Percentiles rank a stretch among this genome's conserved stretches.
Evolutionary conservation across 2,329 filamentous ascomycete species (phyloP).

Genomic region (Paraphaeosphaeria minitans): DNA sequence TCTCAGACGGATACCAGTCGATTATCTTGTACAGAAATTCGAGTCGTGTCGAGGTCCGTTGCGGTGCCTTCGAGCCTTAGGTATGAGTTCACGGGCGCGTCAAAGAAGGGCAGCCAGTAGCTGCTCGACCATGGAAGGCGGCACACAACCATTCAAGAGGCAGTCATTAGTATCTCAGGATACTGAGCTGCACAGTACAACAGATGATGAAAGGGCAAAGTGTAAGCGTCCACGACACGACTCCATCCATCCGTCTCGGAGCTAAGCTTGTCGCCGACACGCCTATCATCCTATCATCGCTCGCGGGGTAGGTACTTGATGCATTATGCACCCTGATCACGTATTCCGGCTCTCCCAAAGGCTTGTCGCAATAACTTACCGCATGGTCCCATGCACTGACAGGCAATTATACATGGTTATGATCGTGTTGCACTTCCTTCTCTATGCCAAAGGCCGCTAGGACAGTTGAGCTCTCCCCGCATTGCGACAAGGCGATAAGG

Average conservation of each 20-base stretch:
- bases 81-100: not conserved
- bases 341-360: not conserved
- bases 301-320: constrained; percentile 19
- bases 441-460: not conserved
- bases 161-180: not conserved
- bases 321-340: constrained; percentile 1
- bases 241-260: constrained; percentile 3
- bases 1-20: not conserved
- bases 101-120: constrained; percentile 1
- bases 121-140: not conserved
- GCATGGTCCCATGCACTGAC: too few species aligned
- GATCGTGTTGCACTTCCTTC: not conserved
- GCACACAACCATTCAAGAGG: not conserved
- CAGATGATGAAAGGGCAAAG: not conserved
- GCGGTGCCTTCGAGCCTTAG: not conserved
- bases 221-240: not conserved
- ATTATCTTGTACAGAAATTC: not conserved
- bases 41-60: not conserved
- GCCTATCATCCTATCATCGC: constrained; percentile 23
- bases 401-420: too few species aligned
- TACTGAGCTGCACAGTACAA: not conserved
- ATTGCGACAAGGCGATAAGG: constrained; percentile 28
- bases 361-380: not conserved
- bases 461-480: not conserved
- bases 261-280: constrained; percentile 1